Evolutionary conservation across 257 asterid genomes (phyloP).

Genomic region (Eustoma russellianum): DNA sequence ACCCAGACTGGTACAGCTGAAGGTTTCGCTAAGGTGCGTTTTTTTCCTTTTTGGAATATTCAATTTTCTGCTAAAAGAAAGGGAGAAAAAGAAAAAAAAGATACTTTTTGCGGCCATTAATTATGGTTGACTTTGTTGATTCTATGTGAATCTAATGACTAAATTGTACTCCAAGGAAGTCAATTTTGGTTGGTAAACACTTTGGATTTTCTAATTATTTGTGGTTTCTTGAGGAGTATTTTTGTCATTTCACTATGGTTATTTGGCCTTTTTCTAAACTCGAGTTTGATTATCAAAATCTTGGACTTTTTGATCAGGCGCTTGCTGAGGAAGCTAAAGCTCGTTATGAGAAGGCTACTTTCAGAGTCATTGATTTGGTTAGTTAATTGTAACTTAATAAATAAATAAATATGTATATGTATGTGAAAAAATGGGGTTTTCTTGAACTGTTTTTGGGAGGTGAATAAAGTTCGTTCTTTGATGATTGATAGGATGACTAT

Average conservation of each 20-base stretch:
- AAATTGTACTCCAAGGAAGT: conserved; percentile 2
- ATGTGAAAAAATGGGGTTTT: too few species aligned
- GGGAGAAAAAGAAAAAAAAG: neutral
- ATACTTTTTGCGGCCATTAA: neutral
- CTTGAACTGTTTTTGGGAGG: too few species aligned
- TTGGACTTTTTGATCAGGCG: conserved; percentile 35
- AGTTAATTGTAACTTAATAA: neutral
- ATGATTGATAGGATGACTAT: conserved; percentile 67
- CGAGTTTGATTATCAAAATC: too few species aligned
- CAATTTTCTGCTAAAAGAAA: neutral
- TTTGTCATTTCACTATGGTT: conserved; percentile 3
- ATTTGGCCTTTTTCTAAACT: too few species aligned
- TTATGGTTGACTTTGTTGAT: neutral
- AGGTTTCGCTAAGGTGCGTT: conserved; percentile 86
- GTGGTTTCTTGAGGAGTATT: neutral
- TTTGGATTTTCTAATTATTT: neutral
- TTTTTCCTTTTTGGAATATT: neutral
- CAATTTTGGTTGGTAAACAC: neutral
- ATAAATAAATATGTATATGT: too few species aligned
- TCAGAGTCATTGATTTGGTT: conserved; percentile 71
- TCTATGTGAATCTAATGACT: neutral
- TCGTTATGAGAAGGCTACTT: conserved; percentile 69
- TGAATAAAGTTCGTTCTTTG: conserved; percentile 1
- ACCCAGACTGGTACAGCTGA: conserved; percentile 99
- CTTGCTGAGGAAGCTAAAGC: conserved; percentile 93